Evolutionary conservation across 257 asterid genomes (phyloP), one percentile per base, ranked within the genome.

Genomic region (Salvia miltiorrhiza): DNA sequence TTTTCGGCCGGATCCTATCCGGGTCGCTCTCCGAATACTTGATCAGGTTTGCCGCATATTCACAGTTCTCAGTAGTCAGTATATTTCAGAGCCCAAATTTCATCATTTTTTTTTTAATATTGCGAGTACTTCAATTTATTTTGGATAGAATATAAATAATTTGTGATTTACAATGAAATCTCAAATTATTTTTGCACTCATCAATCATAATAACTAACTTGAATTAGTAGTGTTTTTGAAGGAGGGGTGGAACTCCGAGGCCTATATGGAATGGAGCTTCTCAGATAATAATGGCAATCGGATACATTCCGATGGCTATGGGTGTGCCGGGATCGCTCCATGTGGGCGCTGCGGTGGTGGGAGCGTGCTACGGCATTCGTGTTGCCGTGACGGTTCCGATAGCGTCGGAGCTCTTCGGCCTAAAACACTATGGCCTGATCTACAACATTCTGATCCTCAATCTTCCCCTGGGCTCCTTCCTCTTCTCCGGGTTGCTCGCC

Each of bases 1-100:
- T 93, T 58, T 93, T 93, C 57, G 98, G 98, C 0, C 90, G 98
- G 61, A 93, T 93, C 69, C 20, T 80, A 3, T 93, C 99, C 63
- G 99, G 97, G 16, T 78, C 88, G 73, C 74, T 85, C 7, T 93
- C 99, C 0, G 99, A 93, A 63, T 83, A 85, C 82, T 93, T 89
- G 77, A 75, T 93, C 87, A 93, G 79, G 99, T 91, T 26, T 26
- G 30, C 30, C 30, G n/a, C n/a, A n/a, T 3, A 26, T 26, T 26
- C 30, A 26, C 30, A 26, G 4, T 3, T 1, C 30, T 26, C 30
- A 26, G 4, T 1, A 26, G n/a, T n/a, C n/a, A n/a, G n/a, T n/a
- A n/a, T n/a, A n/a, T n/a, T n/a, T n/a, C n/a, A n/a, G n/a, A n/a
- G n/a, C n/a, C n/a, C n/a, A n/a, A n/a, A n/a, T n/a, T n/a, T n/a